Evolutionary conservation across 129 eudicot species (phyloP), one percentile per base, ranked within the genome.

Genomic region (Silybum marianum): DNA sequence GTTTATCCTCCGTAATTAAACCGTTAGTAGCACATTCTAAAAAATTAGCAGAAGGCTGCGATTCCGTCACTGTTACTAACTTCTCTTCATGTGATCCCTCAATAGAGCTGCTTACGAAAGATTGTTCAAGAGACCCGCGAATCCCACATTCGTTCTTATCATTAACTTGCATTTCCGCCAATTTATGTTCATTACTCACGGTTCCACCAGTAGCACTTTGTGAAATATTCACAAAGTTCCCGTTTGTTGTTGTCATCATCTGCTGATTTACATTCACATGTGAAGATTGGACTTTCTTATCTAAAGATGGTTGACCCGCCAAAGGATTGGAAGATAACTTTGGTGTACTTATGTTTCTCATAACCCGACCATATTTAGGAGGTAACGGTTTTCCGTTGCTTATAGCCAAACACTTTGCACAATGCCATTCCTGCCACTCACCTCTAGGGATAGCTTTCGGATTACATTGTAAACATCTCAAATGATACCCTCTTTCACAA

Each of bases 361-460:
- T 91, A 36, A 95, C 97, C 79, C 97, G 97, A 0, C 99, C 99
- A 85, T 96, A 96, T 82, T 93, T 96, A 69, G 99, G 99, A 44
- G 99, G 98, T 62, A 93, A 83, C 2, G 98, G 95, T 78, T 96
- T 96, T 16, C 98, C 99, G 62, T 85, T 84, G 87, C 85, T 93
- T 39, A 88, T 75, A 42, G 93, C 58, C 89, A 96, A 87, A 85
- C 99, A 96, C 84, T 88, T 93, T 79, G 81, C 86, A 84, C 99
- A 96, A 78, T 93, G 98, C 99, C 99, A 96, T 58, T 96, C 99
- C 48, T 93, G 98, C 98, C 99, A 96, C 69, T 96, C 99, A 26
- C 90, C 93, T 88, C 88, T 87, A 77, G 91, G 92, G 80, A 91
- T 78, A 46, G 86, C 85, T 73, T 93, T 93, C 34, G 81, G 86